Base-by-base conservation (phyloP, 129 eudicot species). In the Flaveria robusta region DNA sequence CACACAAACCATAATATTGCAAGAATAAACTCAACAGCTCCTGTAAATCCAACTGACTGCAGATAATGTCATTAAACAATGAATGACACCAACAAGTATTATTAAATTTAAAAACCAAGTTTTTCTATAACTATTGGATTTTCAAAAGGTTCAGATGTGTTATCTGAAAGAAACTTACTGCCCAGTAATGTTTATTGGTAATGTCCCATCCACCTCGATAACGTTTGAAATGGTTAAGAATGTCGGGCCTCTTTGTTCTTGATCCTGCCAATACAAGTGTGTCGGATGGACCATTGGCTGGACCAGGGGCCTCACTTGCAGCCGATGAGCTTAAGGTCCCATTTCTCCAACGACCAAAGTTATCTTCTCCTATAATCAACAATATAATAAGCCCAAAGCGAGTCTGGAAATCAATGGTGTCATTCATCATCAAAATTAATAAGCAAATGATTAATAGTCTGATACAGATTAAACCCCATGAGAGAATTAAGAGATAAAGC, bases 1-100 rank as follows among this genome's bases (percentile, higher is more conserved):
- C 83, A 84, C 41, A 89, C 23, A 26, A 91, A 87, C 99, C 96
- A 91, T 19, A 91, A 77, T 31, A 86, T 68, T 16, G 93, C 85
- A 51, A 91, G 82, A 65, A 87, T 85, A 68, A 94, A 89, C 72
- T 90, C 99, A 72, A 85, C 84, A 27, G 88, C 93, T 19, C 97
- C 97, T 69, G 99, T 94, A 82, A 89, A 94, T 67, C 96, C 97
- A 83, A 91, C 99, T 66, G 97, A 94, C 98, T 94, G 94, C 68
- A 75, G 55, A 75, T 56, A 78, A 51, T 66, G 75, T 71, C 72
- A 59, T 62, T 71, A 77, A 68, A 74, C 60, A 54, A 54, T 8
- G 26, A 59, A 43, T 42, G 29, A 14, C n/a, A n/a, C 13, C 29
- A 16, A 45, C 10, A 18, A 18, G n/a, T n/a, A n/a, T n/a, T n/a